Conservation (phyloP, 202 grass and related monocot genomes). For the Carex arenaria region DNA sequence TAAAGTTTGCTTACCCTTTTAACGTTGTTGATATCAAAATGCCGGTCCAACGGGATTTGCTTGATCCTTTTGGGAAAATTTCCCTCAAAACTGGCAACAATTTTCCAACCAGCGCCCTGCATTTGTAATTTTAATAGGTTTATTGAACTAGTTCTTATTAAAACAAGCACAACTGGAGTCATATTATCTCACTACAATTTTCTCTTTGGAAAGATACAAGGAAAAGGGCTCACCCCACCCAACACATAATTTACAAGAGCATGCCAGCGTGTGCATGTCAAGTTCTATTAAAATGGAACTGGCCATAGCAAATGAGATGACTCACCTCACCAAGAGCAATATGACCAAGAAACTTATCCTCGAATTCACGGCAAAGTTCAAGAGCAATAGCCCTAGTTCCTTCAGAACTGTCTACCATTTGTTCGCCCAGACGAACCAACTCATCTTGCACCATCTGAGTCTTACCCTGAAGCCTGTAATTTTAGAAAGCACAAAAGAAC, state of each 20-base stretch:
- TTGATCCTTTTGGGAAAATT: slow-evolving; percentile 83
- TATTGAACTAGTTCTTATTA: neutral
- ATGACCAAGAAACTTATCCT: slow-evolving; percentile 72
- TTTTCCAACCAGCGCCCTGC: slow-evolving; percentile 80
- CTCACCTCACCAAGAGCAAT: slow-evolving; percentile 68
- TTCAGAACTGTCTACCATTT: slow-evolving; percentile 73
- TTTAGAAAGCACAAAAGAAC: slow-evolving; percentile 8
- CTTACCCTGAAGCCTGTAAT: slow-evolving; percentile 68
- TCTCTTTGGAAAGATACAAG: neutral
- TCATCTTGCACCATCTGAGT: slow-evolving; percentile 78
- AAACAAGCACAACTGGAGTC: neutral
- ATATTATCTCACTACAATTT: neutral
- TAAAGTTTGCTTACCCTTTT: slow-evolving; percentile 57
- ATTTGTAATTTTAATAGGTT: neutral
- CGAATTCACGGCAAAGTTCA: slow-evolving; percentile 83
- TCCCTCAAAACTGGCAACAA: slow-evolving; percentile 83
- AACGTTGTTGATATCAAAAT: slow-evolving; percentile 96
- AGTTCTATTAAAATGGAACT: slow-evolving; percentile 11
- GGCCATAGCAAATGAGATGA: slow-evolving; percentile 6
- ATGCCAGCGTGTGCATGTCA: neutral
- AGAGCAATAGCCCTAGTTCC: slow-evolving; percentile 77
- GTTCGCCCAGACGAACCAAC: slow-evolving; percentile 77
- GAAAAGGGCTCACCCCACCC: neutral
- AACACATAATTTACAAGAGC: neutral
- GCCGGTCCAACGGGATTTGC: slow-evolving; percentile 67